phyloP scores from a whole-genome alignment of 129 eudicot species.

The Silybum marianum region DNA sequence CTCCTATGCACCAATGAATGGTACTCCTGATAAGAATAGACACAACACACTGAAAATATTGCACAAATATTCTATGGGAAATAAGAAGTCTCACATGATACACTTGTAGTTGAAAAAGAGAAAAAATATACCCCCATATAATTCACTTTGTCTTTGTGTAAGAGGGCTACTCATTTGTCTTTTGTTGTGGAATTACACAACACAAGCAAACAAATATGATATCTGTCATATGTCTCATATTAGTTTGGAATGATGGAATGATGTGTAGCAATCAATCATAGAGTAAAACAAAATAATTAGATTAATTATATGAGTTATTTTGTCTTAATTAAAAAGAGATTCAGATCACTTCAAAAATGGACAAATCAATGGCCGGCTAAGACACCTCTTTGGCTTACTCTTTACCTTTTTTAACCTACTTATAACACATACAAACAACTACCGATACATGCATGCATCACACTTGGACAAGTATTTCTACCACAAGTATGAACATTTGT shows the following conservation, averaged over 20 bases:
- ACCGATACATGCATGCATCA: not conserved
- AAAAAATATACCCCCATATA: slow-evolving; percentile 9
- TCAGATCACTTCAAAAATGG: slow-evolving; percentile 34
- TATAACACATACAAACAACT: slow-evolving; percentile 1
- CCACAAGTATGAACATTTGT: not conserved
- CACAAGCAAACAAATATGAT: slow-evolving; percentile 34
- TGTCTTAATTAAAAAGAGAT: slow-evolving; percentile 37
- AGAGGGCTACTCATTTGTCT: slow-evolving; percentile 53
- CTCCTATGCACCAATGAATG: slow-evolving; percentile 22
- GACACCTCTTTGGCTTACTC: slow-evolving; percentile 66
- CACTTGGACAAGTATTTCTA: not conserved
- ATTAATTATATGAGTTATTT: slow-evolving; percentile 21
- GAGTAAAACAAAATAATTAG: slow-evolving; percentile 28
- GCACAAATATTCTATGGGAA: slow-evolving; percentile 21
- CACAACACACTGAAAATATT: not conserved
- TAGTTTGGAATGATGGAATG: slow-evolving; percentile 44
- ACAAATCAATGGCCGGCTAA: slow-evolving; percentile 72
- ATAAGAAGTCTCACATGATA: slow-evolving; percentile 29
- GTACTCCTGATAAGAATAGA: slow-evolving; percentile 7
- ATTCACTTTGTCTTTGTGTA: slow-evolving; percentile 36
- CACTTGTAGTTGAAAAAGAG: not conserved
- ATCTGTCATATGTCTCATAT: slow-evolving; percentile 19
- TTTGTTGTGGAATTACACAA: slow-evolving; percentile 43
- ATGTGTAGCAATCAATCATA: slow-evolving; percentile 44
- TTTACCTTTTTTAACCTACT: slow-evolving; percentile 33